Evolutionary conservation across 2,329 filamentous ascomycete genomes (phyloP).

Genomic region (Leptodontidium sp.): DNA sequence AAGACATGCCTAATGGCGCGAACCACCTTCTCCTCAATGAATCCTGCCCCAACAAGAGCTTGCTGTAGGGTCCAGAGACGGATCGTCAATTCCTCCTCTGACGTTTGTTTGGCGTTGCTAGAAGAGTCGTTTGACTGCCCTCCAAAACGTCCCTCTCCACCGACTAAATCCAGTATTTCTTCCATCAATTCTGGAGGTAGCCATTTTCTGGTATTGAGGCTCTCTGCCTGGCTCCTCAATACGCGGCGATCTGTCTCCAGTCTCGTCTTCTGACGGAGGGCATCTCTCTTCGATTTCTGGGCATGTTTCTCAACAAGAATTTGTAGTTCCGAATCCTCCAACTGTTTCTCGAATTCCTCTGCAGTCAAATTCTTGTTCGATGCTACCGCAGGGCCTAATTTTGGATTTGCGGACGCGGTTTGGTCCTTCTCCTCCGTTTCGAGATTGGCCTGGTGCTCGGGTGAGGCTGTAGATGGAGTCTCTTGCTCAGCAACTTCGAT

Average conservation of each 20-base stretch:
- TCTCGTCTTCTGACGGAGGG: constrained; percentile 76
- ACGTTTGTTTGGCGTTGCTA: constrained; percentile 57
- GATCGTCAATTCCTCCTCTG: constrained; percentile 81
- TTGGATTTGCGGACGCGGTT: constrained; percentile 29
- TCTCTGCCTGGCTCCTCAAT: constrained; percentile 79
- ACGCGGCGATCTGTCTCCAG: constrained; percentile 87
- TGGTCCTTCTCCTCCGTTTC: constrained; percentile 28
- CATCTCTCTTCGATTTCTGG: constrained; percentile 80
- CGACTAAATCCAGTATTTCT: constrained; percentile 76
- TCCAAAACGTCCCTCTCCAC: constrained; percentile 68
- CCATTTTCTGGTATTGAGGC: constrained; percentile 79
- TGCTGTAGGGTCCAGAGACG: constrained; percentile 87
- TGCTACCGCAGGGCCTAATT: constrained; percentile 15
- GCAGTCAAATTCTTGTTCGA: constrained; percentile 67
- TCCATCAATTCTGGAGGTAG: constrained; percentile 81
- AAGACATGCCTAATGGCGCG: constrained; percentile 72
- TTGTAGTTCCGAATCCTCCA: constrained; percentile 92
- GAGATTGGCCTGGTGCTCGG: constrained; percentile 28
- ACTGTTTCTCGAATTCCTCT: constrained; percentile 88
- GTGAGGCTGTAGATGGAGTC: constrained; percentile 33
- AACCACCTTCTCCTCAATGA: constrained; percentile 69
- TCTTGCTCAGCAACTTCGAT: constrained; percentile 60
- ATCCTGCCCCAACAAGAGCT: constrained; percentile 73
- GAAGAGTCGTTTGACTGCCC: constrained; percentile 41
- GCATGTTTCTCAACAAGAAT: constrained; percentile 85